Percentiles rank a stretch among this genome's conserved stretches.
Evolutionary conservation across 495 filamentous ascomycete species (phyloP).

Genomic region (Beverwykella pulmonaria): DNA sequence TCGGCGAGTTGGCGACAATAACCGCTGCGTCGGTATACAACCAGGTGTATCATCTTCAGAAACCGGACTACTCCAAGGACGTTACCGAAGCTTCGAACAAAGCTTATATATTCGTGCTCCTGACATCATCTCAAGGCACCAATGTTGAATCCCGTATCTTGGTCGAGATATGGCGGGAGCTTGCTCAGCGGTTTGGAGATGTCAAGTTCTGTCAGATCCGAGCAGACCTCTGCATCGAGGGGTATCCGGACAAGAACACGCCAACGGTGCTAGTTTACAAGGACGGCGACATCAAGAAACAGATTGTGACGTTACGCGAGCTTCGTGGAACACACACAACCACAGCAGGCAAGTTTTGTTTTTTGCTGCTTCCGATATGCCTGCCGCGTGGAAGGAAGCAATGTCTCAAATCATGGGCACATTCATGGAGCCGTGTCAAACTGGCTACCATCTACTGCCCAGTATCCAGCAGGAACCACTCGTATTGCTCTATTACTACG

Average conservation of each 20-base stretch:
- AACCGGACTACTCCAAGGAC: constrained; percentile 86
- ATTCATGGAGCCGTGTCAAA: constrained; percentile 3
- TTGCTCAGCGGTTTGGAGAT: constrained; percentile 83
- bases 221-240: constrained; percentile 91
- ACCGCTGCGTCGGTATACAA: constrained; percentile 76
- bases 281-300: constrained; percentile 86
- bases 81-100: constrained; percentile 88
- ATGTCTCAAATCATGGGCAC: background rate
- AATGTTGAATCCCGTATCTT: constrained; percentile 83
- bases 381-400: background rate
- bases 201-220: constrained; percentile 98
- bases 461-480: background rate
- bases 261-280: constrained; percentile 92
- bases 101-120: constrained; percentile 77
- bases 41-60: constrained; percentile 89
- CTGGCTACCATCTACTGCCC: background rate
- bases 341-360: constrained; percentile 59
- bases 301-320: constrained; percentile 82
- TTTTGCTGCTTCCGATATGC: background rate
- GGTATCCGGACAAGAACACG: constrained; percentile 91
- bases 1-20: constrained; percentile 75
- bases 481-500: constrained; percentile 5
- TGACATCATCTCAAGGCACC: constrained; percentile 72
- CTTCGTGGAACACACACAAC: constrained; percentile 70
- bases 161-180: constrained; percentile 82